A percentile compares a stretch with the other conserved stretches of the same genome.
phyloP scores from a whole-genome alignment of 2,329 filamentous ascomycete genomes.

The Phaeosphaeria sp. region DNA sequence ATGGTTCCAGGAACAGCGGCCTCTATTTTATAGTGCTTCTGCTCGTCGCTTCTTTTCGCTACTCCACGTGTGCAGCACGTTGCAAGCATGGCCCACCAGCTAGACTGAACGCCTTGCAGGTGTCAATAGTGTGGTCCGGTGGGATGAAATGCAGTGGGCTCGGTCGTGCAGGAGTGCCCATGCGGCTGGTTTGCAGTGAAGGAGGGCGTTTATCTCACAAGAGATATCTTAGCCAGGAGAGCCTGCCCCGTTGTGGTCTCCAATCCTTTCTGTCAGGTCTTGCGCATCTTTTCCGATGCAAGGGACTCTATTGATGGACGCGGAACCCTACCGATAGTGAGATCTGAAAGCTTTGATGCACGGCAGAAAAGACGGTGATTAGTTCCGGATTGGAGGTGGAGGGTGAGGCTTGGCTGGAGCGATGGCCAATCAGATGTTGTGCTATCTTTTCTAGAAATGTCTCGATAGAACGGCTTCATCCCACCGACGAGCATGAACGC shows the following conservation, averaged over 20 bases:
- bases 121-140: conserved; percentile 1
- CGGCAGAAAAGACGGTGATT: not conserved
- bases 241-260: not conserved
- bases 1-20: not conserved
- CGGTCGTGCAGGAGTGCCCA: not conserved
- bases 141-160: not conserved
- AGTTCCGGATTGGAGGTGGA: not conserved
- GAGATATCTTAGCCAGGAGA: not conserved
- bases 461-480: conserved; percentile 2
- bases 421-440: not conserved
- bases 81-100: not conserved
- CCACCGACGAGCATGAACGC: conserved; percentile 4
- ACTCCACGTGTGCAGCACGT: conserved; percentile 2
- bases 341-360: not conserved
- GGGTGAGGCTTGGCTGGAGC: not conserved
- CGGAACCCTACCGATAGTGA: not conserved
- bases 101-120: conserved; percentile 1
- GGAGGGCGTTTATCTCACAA: not conserved
- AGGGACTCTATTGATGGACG: conserved; percentile 8
- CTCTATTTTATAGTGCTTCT: not conserved
- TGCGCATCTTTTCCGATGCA: conserved; percentile 17
- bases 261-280: not conserved
- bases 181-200: not conserved
- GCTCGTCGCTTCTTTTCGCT: not conserved
- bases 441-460: not conserved